A percentile compares a stretch with the other conserved stretches of the same genome.
Evolutionary conservation across 1,284 basidiomycete species (phyloP).

Genomic region (Trametes polyzona): DNA sequence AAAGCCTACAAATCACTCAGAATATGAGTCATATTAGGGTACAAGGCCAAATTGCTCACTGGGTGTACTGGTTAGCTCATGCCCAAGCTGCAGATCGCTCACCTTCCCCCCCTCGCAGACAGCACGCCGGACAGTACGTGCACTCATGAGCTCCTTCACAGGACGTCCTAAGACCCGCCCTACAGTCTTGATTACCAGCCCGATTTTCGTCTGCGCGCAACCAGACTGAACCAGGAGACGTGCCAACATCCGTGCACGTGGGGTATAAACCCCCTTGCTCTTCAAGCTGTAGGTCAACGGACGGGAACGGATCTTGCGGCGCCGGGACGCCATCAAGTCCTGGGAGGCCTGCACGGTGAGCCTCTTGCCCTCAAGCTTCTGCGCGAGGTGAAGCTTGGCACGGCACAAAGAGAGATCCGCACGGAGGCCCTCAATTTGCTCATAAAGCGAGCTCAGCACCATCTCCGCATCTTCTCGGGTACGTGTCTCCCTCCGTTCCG

Average conservation of each 20-base stretch:
- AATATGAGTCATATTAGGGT: neutral
- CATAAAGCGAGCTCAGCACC: too few species aligned
- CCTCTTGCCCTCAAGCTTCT: too few species aligned
- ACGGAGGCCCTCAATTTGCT: too few species aligned
- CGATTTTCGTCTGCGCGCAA: neutral
- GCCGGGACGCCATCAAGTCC: too few species aligned
- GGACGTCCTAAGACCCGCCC: neutral
- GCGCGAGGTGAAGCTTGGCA: too few species aligned
- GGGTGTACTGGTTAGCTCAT: neutral
- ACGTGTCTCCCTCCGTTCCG: too few species aligned
- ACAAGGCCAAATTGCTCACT: neutral
- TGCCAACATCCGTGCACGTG: neutral
- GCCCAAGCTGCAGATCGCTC: neutral
- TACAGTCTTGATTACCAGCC: neutral
- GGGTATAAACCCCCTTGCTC: constrained; percentile 5
- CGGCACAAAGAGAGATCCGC: too few species aligned
- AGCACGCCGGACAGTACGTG: neutral
- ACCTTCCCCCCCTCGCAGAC: neutral
- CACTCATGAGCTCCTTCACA: neutral
- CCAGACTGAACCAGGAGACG: neutral
- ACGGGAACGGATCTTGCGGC: too few species aligned
- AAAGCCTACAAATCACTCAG: too few species aligned
- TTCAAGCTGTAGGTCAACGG: too few species aligned
- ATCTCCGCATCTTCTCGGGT: too few species aligned
- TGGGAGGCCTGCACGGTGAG: too few species aligned